Percentiles rank a stretch among this genome's conserved stretches.
phyloP scores from a whole-genome alignment of 495 filamentous ascomycete genomes.

The Monascus purpureus region DNA sequence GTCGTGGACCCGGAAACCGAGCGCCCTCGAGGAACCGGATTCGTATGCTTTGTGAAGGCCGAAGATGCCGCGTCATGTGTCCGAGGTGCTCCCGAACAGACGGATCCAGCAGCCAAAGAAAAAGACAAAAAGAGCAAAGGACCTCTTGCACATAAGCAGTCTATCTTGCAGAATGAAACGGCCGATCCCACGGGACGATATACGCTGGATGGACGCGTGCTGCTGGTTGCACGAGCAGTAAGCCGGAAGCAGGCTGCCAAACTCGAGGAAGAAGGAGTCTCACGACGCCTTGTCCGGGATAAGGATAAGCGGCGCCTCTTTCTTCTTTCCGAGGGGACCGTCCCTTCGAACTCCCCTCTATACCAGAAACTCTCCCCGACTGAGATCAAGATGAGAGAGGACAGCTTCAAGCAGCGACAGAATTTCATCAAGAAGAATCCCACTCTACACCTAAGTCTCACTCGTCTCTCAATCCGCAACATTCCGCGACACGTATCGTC shows the following conservation, averaged over 20 bases:
- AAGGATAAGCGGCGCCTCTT: slow-evolving; percentile 89
- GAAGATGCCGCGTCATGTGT: slow-evolving; percentile 63
- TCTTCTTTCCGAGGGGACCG: slow-evolving; percentile 74
- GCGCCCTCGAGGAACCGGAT: slow-evolving; percentile 79
- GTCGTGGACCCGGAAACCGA: slow-evolving; percentile 76
- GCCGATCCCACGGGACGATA: slow-evolving; percentile 67
- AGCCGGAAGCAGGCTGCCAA: slow-evolving; percentile 61
- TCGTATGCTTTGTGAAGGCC: slow-evolving; percentile 77
- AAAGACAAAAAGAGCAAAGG: slow-evolving; percentile 28
- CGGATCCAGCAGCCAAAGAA: slow-evolving; percentile 19
- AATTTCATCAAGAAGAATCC: slow-evolving; percentile 83
- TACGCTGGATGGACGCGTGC: slow-evolving; percentile 74
- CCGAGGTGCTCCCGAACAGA: slow-evolving; percentile 48
- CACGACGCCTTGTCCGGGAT: slow-evolving; percentile 51
- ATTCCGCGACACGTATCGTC: slow-evolving; percentile 71
- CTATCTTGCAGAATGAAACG: slow-evolving; percentile 69
- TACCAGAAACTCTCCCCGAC: slow-evolving; percentile 62
- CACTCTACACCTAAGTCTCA: slow-evolving; percentile 74
- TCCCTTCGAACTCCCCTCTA: slow-evolving; percentile 54
- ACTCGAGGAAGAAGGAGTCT: slow-evolving; percentile 53
- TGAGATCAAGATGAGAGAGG: slow-evolving; percentile 77
- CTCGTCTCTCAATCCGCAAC: slow-evolving; percentile 88
- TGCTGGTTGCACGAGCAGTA: slow-evolving; percentile 76
- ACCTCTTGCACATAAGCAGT: slow-evolving; percentile 42
- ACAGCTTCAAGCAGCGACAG: slow-evolving; percentile 77